Conservation (phyloP, 371 early-diverging fungal genomes). For the Lichtheimia hyalospora region DNA sequence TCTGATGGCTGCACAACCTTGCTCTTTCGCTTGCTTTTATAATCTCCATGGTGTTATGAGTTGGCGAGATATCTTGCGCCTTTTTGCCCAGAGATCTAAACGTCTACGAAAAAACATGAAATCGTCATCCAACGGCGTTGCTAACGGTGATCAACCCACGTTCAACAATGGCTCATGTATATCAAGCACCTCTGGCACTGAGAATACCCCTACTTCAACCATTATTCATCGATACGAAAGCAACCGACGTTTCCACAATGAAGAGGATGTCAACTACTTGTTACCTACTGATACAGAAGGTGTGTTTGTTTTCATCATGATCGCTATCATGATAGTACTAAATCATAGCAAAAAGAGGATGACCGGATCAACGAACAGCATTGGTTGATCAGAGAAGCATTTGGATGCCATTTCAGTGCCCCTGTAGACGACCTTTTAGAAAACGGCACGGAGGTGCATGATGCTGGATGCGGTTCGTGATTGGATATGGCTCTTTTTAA, state of each 20-base stretch:
- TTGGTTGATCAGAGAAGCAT: constrained; percentile 6
- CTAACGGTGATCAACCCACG: no score
- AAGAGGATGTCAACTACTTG: neutral
- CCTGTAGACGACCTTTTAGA: neutral
- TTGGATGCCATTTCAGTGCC: constrained; percentile 6
- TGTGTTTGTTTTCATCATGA: neutral
- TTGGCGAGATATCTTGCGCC: no score
- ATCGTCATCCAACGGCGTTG: no score
- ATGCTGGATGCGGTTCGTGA: constrained; percentile 7
- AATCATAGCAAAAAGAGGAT: neutral
- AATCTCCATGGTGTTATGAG: no score
- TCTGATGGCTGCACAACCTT: no score
- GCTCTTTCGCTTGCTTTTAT: no score
- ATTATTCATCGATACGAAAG: neutral
- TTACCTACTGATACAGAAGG: constrained; percentile 2
- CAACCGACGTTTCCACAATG: neutral
- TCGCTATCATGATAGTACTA: no score
- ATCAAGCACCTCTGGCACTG: no score
- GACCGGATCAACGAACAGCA: constrained; percentile 14
- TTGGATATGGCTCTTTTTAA: neutral
- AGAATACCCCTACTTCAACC: neutral
- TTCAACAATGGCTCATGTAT: no score
- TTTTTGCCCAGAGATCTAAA: no score
- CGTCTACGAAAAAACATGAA: no score
- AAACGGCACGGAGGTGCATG: constrained; percentile 1